Conservation (phyloP, 768 basidiomycete species). For the Exidia glandulosa region DNA sequence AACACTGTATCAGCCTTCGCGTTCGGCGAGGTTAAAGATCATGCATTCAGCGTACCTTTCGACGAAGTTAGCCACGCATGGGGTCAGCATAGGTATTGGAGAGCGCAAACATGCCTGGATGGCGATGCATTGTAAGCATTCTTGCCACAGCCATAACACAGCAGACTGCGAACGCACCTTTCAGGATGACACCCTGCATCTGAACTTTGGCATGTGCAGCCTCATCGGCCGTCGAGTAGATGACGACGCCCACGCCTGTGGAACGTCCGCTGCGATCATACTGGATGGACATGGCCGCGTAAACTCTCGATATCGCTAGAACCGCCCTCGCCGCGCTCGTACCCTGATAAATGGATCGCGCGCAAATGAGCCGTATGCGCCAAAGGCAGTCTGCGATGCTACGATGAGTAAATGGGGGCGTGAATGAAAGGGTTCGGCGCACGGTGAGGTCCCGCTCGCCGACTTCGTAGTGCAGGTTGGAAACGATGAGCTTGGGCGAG, state of each 20-base stretch:
- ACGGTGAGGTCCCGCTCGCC: slow-evolving; percentile 82
- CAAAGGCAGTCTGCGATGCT: slow-evolving; percentile 64
- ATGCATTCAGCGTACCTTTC: too few relatives aligned
- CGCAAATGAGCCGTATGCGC: slow-evolving; percentile 83
- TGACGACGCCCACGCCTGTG: slow-evolving; percentile 66
- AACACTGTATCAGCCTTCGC: background rate
- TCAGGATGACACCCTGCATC: slow-evolving; percentile 78
- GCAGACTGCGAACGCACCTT: slow-evolving; percentile 41
- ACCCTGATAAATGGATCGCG: slow-evolving; percentile 92
- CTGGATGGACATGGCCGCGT: slow-evolving; percentile 38
- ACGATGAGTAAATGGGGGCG: background rate
- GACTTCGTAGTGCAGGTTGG: slow-evolving; percentile 87
- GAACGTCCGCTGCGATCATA: slow-evolving; percentile 95
- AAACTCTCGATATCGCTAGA: slow-evolving; percentile 28
- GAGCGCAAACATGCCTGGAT: too few relatives aligned
- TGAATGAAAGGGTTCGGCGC: slow-evolving; percentile 16
- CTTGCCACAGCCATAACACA: too few relatives aligned
- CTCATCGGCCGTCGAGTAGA: slow-evolving; percentile 68
- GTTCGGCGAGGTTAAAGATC: too few relatives aligned
- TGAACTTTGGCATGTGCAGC: slow-evolving; percentile 77
- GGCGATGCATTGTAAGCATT: too few relatives aligned
- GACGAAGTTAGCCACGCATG: too few relatives aligned
- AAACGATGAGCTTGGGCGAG: slow-evolving; percentile 53
- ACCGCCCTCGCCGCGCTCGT: slow-evolving; percentile 43
- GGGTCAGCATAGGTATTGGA: too few relatives aligned